Base-by-base conservation (phyloP, 2,329 filamentous ascomycete genomes). In the Plenodomus tracheiphilus region DNA sequence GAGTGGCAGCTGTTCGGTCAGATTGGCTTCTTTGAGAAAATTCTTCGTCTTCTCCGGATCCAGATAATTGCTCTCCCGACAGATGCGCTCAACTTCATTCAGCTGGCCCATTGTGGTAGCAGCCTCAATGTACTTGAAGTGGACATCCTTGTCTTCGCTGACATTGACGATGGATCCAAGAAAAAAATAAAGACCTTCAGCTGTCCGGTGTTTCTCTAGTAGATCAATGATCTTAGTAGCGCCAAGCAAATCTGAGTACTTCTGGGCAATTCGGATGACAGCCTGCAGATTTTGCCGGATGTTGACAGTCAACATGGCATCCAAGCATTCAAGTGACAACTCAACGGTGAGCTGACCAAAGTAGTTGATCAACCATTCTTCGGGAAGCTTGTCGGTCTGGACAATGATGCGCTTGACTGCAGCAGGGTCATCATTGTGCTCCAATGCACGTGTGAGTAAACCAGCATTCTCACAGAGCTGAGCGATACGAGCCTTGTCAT, bases 111-210 rank as follows among this genome's bases (percentile, higher is more conserved):
- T 95, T 69, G 86, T 89, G 19, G 92, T 96, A 25, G 95, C 94
- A 47, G 94, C 91, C 76, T 99, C 93, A 51, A 99, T 96, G 75
- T 99, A 99, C 81, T 99, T 99, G 85, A 97, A 99, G 71, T 94
- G 89, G 22, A 99, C 94, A 70, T 99, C 94, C 18, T 88, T 82
- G 64, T 97, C 94, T 73, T 97, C 91, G 49, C 90, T 96, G 40
- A 99, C 80, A 72, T 99, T 99, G 75, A 99, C 93, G 62, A 99
- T 95, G 71, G 92, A 96, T 53, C 94, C 94, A 15, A 99, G 85
- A 77, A 97, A 99, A 79, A 96, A 97, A 83, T 94, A 99, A 4
- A 99, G 85, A 71, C 94, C 94, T 74, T 99, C 94, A 3, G 91
- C 87, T 30, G 94, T 97, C 74, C 94, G 92, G 79, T 97, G 96